Evolutionary conservation across 2,329 filamentous ascomycete species (phyloP), one percentile per base, ranked within the genome.

Genomic region (Zymoseptoria crescenta): DNA sequence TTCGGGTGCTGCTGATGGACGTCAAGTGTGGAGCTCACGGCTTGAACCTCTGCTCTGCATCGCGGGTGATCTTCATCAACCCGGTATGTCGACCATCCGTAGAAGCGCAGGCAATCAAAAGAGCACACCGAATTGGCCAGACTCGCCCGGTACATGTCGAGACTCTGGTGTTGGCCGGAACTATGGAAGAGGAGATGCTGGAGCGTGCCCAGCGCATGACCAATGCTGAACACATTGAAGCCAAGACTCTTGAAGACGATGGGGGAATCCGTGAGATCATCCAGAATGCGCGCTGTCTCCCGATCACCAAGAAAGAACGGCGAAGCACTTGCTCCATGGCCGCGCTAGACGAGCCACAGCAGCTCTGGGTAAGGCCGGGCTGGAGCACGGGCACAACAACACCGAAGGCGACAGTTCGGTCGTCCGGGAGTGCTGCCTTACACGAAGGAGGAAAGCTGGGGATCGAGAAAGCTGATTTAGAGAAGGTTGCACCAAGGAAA

Each of bases 71-170:
- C 74, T 96, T 97, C 63, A 82, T 96, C 57, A 93, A 88, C 63
- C 92, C 93, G 0, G 89, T 96, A 10, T 87, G 94, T 71, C 88
- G 92, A 56, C 91, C 91, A 0, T 78, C 89, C 63, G 82, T 96
- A 0, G 89, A 96, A 72, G 91, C 89, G 1, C 93, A 97, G 73
- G 93, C 93, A 0, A 90, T 96, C 63, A 96, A 95, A 61, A 86
- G 93, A 69, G 91, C 89, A 0, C 88, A 95, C 65, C 83, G 93
- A 10, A 95, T 96, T 66, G 91, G 91, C 9, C 92, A 96, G 72
- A 85, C 77, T 0, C 86, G 83, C 60, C 83, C 85, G 0, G 92
- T 96, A 0, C 84, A 84, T 8, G 92, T 96, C 0, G 91, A 96
- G 75, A 96, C 91, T 0, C 76, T 96, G 1, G 87, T 96, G 0